Base-by-base conservation (phyloP, 768 basidiomycete species). In the Termitomyces sp. region DNA sequence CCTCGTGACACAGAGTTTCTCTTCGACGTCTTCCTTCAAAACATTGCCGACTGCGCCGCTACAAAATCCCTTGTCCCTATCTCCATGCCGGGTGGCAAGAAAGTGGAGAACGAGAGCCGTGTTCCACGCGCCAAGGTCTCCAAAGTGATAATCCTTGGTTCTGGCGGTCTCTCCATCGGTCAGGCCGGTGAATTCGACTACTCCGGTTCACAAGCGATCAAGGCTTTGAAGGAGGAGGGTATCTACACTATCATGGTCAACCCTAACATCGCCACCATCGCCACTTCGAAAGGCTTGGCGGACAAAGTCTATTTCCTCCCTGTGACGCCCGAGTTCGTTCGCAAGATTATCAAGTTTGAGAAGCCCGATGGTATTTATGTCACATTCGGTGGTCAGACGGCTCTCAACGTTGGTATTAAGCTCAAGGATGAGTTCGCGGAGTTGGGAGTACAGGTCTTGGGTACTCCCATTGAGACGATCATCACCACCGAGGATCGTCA, bases 161-260 rank as follows among this genome's bases (percentile, higher is more conserved):
- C 96, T 6, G 97, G 97, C 32, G 97, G 97, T 63, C 79, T 99
- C 20, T 98, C 95, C 12, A 99, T 99, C 64, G 97, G 97, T 52
- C 97, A 99, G 71, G 97, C 97, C 0, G 97, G 97, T 65, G 97
- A 99, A 74, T 99, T 99, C 75, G 97, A 99, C 75, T 99, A 99
- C 77, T 98, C 97, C 0, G 97, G 97, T 62, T 96, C 94, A 41
- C 97, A 99, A 72, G 96, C 97, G 13, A 96, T 99, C 82, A 99
- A 99, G 75, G 97, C 97, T 10, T 82, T 99, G 64, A 98, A 98
- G 76, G 93, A 93, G 71, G 97, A 98, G 71, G 97, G 97, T 36
- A 98, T 99, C 69, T 98, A 97, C 76, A 99, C 97, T 60, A 94
- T 99, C 74, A 87, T 99, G 72, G 85, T 99, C 67, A 98, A 98